These are phyloP conservation scores for Penicillium desertorum DNA, from an alignment of 495 filamentous ascomycete species.

Conservation along the genomic window DNA sequence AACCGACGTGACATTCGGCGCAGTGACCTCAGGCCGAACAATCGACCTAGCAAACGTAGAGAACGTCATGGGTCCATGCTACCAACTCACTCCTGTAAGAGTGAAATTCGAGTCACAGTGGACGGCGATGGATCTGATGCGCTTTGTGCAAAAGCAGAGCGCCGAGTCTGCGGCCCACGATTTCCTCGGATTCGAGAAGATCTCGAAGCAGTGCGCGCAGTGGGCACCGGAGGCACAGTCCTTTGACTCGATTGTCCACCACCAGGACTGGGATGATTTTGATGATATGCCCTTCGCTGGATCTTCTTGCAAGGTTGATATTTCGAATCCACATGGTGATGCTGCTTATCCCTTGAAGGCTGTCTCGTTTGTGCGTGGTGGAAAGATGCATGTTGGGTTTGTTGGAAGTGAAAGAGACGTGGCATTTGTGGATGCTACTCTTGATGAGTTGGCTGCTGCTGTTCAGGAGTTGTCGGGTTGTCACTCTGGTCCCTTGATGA, in stretches of 20 bases:
- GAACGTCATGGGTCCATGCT: constrained; percentile 46
- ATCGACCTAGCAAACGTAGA: constrained; percentile 47
- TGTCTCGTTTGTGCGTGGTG: constrained; percentile 38
- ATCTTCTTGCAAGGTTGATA: constrained; percentile 34
- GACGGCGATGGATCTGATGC: constrained; percentile 38
- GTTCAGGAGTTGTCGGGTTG: constrained; percentile 26
- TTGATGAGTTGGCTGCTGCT: constrained; percentile 31
- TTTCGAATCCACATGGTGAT: constrained; percentile 41
- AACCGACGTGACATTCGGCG: constrained; percentile 59
- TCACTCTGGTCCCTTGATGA: constrained; percentile 13
- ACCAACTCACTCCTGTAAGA: constrained; percentile 38
- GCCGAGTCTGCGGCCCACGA: constrained; percentile 32
- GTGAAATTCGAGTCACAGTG: constrained; percentile 34
- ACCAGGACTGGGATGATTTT: constrained; percentile 41
- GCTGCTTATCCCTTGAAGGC: constrained; percentile 38
- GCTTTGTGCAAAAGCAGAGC: constrained; percentile 34
- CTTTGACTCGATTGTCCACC: constrained; percentile 38
- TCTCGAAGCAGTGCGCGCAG: constrained; percentile 26
- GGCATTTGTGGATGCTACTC: constrained; percentile 26
- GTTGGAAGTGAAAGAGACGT: constrained; percentile 36
- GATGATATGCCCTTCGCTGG: constrained; percentile 45
- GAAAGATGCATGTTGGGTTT: constrained; percentile 36
- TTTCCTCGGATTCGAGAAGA: constrained; percentile 34
- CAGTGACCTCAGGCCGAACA: constrained; percentile 52
- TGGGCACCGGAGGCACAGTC: constrained; percentile 22